These are phyloP conservation scores for Apiotrichum laibachii DNA, from an alignment of 1,284 basidiomycete genomes.

Conservation along the genomic window DNA sequence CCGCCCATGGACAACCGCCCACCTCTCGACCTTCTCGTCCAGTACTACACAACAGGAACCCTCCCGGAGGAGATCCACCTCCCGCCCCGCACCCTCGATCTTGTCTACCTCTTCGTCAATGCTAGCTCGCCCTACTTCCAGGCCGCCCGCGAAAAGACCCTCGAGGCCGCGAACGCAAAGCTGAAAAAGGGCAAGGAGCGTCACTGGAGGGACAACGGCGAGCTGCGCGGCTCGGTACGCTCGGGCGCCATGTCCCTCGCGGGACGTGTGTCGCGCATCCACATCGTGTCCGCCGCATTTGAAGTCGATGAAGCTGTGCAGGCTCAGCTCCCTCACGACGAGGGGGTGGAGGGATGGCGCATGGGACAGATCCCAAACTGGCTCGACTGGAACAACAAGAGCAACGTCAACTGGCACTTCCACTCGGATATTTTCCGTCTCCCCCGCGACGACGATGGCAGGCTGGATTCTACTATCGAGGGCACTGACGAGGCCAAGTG, in stretches of 20 bases:
- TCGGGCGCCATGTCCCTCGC: slow-evolving; percentile 29
- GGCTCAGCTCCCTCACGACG: neutral
- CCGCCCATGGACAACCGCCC: slow-evolving; percentile 17
- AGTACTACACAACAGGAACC: slow-evolving; percentile 24
- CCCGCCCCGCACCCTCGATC: slow-evolving; percentile 23
- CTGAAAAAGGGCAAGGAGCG: slow-evolving; percentile 17
- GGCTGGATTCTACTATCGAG: slow-evolving; percentile 2
- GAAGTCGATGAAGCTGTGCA: slow-evolving; percentile 15
- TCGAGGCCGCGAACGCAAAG: neutral
- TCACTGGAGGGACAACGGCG: slow-evolving; percentile 46
- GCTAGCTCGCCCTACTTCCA: slow-evolving; percentile 31
- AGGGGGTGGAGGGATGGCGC: slow-evolving; percentile 18
- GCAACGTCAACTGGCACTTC: slow-evolving; percentile 38
- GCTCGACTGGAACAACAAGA: slow-evolving; percentile 34
- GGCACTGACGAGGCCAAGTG: slow-evolving; percentile 32
- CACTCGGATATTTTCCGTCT: slow-evolving; percentile 40
- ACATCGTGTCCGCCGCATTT: slow-evolving; percentile 41
- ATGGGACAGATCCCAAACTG: slow-evolving; percentile 44
- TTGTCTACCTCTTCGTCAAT: slow-evolving; percentile 46
- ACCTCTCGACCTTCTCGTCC: slow-evolving; percentile 17
- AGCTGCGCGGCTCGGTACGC: slow-evolving; percentile 40
- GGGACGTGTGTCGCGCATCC: slow-evolving; percentile 28
- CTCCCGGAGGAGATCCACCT: slow-evolving; percentile 4
- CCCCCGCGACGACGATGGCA: slow-evolving; percentile 32
- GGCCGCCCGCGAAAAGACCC: slow-evolving; percentile 25